A percentile compares a stretch with the other conserved stretches of the same genome.
These are phyloP conservation scores for Hortiboletus campestris DNA, from an alignment of 768 basidiomycete species.

Conservation along the genomic window DNA sequence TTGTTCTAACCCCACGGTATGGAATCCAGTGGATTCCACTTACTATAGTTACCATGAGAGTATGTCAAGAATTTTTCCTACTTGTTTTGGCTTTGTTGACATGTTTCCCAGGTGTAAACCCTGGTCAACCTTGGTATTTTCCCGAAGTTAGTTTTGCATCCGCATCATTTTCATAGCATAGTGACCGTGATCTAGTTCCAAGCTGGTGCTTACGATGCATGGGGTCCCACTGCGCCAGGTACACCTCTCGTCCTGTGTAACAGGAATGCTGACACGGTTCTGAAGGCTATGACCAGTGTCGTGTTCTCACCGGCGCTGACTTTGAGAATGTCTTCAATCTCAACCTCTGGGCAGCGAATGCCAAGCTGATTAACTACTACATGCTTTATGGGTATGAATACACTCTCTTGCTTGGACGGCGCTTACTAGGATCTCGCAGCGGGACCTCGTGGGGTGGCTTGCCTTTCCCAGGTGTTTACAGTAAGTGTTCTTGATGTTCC, in stretches of 20 bases:
- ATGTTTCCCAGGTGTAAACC: slow-evolving; percentile 39
- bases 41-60: slow-evolving; percentile 63
- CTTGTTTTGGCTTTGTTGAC: slow-evolving; percentile 22
- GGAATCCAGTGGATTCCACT: slow-evolving; percentile 61
- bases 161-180: neutral
- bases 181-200: slow-evolving; percentile 48
- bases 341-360: slow-evolving; percentile 77
- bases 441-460: slow-evolving; percentile 86
- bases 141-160: slow-evolving; percentile 50
- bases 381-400: slow-evolving; percentile 71
- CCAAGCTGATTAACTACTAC: slow-evolving; percentile 80
- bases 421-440: slow-evolving; percentile 35
- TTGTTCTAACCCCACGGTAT: slow-evolving; percentile 67
- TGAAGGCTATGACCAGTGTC: slow-evolving; percentile 62
- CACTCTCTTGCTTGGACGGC: neutral
- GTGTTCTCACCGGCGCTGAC: slow-evolving; percentile 63
- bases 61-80: slow-evolving; percentile 4
- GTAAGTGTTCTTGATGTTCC: slow-evolving; percentile 22
- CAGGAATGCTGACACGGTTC: neutral
- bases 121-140: slow-evolving; percentile 63
- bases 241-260: neutral
- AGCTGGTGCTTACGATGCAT: slow-evolving; percentile 78
- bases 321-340: slow-evolving; percentile 81
- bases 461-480: slow-evolving; percentile 75
- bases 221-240: slow-evolving; percentile 75